These are phyloP conservation scores for Psophocarpus tetragonolobus DNA, from an alignment of 306 rosid species.

Conservation along the genomic window DNA sequence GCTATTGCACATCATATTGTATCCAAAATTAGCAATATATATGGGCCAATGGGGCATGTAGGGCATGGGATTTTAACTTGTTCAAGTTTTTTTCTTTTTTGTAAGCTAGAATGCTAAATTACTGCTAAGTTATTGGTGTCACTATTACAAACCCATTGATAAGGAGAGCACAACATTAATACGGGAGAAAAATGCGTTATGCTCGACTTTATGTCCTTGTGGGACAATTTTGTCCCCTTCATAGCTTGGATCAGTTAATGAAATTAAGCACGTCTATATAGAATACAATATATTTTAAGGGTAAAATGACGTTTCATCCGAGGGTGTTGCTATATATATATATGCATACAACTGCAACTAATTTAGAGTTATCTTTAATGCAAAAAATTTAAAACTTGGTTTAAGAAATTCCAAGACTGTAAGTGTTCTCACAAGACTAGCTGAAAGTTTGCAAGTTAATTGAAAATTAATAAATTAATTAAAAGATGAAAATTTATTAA, in stretches of 20 bases:
- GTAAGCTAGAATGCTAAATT: not conserved
- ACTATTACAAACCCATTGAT: slow-evolving; percentile 14
- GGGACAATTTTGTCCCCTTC: slow-evolving; percentile 32
- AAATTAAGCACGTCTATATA: not conserved
- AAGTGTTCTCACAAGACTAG: too few species aligned
- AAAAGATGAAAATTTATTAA: too few species aligned
- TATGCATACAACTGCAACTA: not conserved
- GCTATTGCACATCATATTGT: too few species aligned
- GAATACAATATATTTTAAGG: slow-evolving; percentile 14
- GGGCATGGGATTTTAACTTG: not conserved
- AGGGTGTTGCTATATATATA: not conserved
- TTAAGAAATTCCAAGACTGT: too few species aligned
- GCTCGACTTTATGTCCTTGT: slow-evolving; percentile 18
- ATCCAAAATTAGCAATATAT: not conserved
- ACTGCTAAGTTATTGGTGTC: slow-evolving; percentile 6
- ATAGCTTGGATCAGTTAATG: slow-evolving; percentile 6
- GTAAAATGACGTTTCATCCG: slow-evolving; percentile 15
- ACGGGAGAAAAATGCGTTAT: slow-evolving; percentile 20
- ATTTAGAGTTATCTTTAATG: not conserved
- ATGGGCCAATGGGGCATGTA: slow-evolving; percentile 1
- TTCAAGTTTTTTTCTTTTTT: not conserved
- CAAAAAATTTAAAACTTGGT: not conserved
- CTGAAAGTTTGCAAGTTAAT: too few species aligned
- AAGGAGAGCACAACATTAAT: not conserved
- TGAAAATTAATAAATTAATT: too few species aligned